Conservation (phyloP, 352 stramenopile genomes). For the Pythium brachiatum region DNA sequence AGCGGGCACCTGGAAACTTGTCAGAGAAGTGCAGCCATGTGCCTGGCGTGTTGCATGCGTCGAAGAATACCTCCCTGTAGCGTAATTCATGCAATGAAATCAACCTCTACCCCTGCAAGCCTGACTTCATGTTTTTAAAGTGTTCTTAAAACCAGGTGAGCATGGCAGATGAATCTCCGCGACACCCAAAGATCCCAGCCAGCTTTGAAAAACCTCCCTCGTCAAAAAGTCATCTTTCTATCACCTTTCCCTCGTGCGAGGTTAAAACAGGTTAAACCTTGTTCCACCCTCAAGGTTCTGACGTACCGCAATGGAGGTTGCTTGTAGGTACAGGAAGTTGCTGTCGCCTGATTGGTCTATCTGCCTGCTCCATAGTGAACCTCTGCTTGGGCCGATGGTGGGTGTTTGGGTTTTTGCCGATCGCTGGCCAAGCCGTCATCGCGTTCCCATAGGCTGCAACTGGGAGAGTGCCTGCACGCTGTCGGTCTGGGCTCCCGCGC, state of each 20-base stretch:
- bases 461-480: background rate
- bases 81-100: too few species aligned
- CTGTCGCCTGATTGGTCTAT: conserved; percentile 3
- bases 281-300: conserved; percentile 19
- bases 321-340: conserved; percentile 10
- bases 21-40: conserved; percentile 15
- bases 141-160: conserved; percentile 1
- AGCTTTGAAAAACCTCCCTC: background rate
- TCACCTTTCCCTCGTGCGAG: background rate
- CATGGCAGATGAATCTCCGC: background rate
- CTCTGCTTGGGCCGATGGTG: background rate
- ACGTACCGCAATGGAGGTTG: conserved; percentile 9
- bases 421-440: conserved; percentile 10
- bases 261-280: conserved; percentile 13
- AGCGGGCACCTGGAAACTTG: background rate
- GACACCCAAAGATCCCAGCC: background rate
- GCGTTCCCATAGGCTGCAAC: conserved; percentile 12
- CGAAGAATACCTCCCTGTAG: too few species aligned
- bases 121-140: too few species aligned
- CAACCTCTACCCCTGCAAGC: too few species aligned
- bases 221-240: background rate
- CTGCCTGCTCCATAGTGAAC: conserved; percentile 5
- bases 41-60: background rate
- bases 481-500: conserved; percentile 1
- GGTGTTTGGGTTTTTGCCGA: conserved; percentile 23